Evolutionary conservation across 495 filamentous ascomycete species (phyloP).

Genomic region (Tuber melanosporum): DNA sequence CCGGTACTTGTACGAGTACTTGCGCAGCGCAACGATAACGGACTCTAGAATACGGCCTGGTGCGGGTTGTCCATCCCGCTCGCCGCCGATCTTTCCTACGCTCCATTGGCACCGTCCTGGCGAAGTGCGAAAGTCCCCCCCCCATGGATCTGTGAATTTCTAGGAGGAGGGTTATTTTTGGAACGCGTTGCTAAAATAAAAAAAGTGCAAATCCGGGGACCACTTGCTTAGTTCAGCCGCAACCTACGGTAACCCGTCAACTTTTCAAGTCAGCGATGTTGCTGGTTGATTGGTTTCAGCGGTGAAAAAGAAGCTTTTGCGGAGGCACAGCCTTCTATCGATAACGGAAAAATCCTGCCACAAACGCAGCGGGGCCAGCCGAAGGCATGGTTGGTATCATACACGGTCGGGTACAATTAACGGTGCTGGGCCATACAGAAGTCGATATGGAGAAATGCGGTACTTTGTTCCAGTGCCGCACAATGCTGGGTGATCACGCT

Average conservation of each 20-base stretch:
- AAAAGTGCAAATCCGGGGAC: slow-evolving; percentile 1
- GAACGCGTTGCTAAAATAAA: neutral
- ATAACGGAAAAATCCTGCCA: neutral
- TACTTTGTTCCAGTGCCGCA: neutral
- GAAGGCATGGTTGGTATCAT: neutral
- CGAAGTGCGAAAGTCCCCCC: neutral
- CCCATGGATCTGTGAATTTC: neutral
- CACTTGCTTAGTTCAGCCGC: neutral
- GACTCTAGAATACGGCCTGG: neutral
- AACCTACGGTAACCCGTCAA: neutral
- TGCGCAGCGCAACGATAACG: neutral
- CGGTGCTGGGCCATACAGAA: neutral
- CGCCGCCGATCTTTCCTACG: neutral
- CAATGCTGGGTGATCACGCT: neutral
- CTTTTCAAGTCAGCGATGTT: neutral
- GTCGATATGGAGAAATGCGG: neutral
- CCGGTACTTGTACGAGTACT: neutral
- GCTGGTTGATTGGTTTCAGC: neutral
- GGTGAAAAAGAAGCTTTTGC: neutral
- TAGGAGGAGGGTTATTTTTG: neutral
- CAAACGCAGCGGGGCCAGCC: neutral
- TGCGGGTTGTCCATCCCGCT: neutral
- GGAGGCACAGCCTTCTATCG: neutral
- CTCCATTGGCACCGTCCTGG: neutral
- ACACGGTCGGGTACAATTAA: neutral